These are phyloP conservation scores for Paxillus involutus DNA, from an alignment of 768 basidiomycete genomes.

Conservation along the genomic window DNA sequence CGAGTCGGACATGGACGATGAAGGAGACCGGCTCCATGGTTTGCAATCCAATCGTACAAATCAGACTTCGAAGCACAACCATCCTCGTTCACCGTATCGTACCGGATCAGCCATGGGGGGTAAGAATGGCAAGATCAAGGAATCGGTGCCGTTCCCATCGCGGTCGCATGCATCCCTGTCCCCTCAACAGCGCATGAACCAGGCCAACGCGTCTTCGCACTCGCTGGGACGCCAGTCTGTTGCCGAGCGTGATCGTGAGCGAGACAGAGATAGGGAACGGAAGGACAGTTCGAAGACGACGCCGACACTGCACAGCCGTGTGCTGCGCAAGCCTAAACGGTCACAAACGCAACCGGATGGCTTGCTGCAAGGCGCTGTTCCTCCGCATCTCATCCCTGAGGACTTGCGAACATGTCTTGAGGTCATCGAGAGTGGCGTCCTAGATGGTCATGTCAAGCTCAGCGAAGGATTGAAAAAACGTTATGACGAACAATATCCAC, in stretches of 20 bases:
- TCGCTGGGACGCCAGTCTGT: slow-evolving; percentile 74
- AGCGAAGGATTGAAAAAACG: slow-evolving; percentile 83
- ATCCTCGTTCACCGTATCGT: slow-evolving; percentile 80
- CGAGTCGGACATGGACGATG: slow-evolving; percentile 72
- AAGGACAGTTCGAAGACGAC: slow-evolving; percentile 40
- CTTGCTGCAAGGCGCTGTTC: slow-evolving; percentile 50
- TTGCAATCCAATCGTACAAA: slow-evolving; percentile 24
- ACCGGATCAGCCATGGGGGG: slow-evolving; percentile 41
- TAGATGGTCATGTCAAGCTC: slow-evolving; percentile 86
- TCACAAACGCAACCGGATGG: slow-evolving; percentile 53
- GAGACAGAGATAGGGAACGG: slow-evolving; percentile 50
- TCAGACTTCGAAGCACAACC: slow-evolving; percentile 52
- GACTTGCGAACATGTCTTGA: slow-evolving; percentile 85
- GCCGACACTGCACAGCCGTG: slow-evolving; percentile 35
- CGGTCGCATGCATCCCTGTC: slow-evolving; percentile 80
- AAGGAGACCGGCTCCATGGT: slow-evolving; percentile 45
- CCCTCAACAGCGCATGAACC: slow-evolving; percentile 53
- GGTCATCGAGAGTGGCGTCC: slow-evolving; percentile 81
- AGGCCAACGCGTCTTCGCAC: slow-evolving; percentile 61
- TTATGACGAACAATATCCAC: slow-evolving; percentile 94
- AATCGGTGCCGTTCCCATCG: slow-evolving; percentile 72
- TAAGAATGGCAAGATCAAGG: slow-evolving; percentile 40
- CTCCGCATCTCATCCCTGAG: slow-evolving; percentile 82
- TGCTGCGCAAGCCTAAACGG: slow-evolving; percentile 71
- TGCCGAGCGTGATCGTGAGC: slow-evolving; percentile 40